Percentiles rank a stretch among this genome's conserved stretches.
These are phyloP conservation scores for Nectriaceae sp. DNA, from an alignment of 2,329 filamentous ascomycete genomes.

Conservation along the genomic window DNA sequence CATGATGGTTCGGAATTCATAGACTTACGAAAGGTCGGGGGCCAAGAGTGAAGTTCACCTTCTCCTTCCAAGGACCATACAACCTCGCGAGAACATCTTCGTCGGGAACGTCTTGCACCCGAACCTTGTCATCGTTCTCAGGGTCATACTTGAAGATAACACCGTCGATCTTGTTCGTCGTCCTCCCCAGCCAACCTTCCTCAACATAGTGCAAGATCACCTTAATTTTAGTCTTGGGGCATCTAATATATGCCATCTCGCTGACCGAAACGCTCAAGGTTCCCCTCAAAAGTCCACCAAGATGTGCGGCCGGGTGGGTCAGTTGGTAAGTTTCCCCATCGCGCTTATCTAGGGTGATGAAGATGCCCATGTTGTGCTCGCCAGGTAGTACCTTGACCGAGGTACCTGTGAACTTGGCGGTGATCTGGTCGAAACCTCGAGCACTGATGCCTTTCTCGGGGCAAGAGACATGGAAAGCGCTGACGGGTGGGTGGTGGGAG, in stretches of 20 bases:
- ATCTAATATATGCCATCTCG: constrained; percentile 85
- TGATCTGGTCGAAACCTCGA: constrained; percentile 91
- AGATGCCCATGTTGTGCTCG: constrained; percentile 93
- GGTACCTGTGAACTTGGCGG: constrained; percentile 96
- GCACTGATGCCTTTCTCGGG: constrained; percentile 87
- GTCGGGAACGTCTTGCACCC: constrained; percentile 83
- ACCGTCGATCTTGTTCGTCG: constrained; percentile 89
- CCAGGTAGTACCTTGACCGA: constrained; percentile 89
- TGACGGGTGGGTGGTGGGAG: constrained; percentile 95
- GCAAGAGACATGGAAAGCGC: constrained; percentile 91
- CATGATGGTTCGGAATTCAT: background rate
- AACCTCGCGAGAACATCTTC: constrained; percentile 81
- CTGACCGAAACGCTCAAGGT: constrained; percentile 88
- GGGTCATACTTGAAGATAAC: constrained; percentile 90
- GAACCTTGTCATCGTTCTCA: constrained; percentile 76
- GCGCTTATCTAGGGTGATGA: constrained; percentile 79
- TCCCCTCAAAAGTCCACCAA: constrained; percentile 85
- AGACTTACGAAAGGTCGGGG: constrained; percentile 61
- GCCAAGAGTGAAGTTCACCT: constrained; percentile 61
- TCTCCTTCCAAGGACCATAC: constrained; percentile 83
- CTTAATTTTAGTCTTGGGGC: constrained; percentile 87
- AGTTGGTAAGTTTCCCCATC: constrained; percentile 92
- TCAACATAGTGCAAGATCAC: constrained; percentile 91
- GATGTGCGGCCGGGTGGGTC: constrained; percentile 89
- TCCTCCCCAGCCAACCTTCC: constrained; percentile 89